phyloP scores from a whole-genome alignment of 2,329 filamentous ascomycete genomes.

The Tolypocladium inflatum region DNA sequence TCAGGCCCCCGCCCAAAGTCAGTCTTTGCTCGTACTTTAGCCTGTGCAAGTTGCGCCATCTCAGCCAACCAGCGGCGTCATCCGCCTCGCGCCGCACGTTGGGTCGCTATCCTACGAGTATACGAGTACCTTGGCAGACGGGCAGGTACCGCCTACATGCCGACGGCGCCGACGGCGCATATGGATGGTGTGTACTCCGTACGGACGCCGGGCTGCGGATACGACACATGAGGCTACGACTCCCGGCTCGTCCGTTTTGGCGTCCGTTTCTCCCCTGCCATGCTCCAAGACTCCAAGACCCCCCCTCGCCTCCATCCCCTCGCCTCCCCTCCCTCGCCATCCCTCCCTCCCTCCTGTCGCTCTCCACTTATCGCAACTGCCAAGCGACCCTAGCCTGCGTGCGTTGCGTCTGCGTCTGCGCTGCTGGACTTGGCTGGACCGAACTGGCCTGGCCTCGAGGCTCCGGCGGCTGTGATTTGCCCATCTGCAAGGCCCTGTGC shows the following conservation, averaged over 20 bases:
- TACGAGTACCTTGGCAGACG: not conserved
- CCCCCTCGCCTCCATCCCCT: not conserved
- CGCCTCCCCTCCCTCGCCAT: not conserved
- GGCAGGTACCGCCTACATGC: not conserved
- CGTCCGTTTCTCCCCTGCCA: not conserved
- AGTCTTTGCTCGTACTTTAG: not conserved
- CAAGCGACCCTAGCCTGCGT: not conserved
- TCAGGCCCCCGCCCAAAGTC: not conserved
- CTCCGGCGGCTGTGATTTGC: not conserved
- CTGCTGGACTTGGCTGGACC: too few relatives aligned
- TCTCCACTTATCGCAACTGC: not conserved
- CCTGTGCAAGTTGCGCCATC: constrained; percentile 15
- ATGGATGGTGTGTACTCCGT: not conserved
- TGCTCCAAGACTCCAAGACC: not conserved
- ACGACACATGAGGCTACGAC: not conserved
- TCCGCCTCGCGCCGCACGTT: constrained; percentile 11
- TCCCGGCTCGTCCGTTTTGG: not conserved
- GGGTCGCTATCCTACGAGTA: not conserved
- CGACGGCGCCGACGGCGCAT: not conserved
- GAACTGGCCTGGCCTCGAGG: not conserved
- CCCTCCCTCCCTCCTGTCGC: not conserved
- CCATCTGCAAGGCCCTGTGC: not conserved
- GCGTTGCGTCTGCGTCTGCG: too few relatives aligned
- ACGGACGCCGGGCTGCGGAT: not conserved
- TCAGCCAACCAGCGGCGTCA: constrained; percentile 24